Percentiles rank a stretch among this genome's conserved stretches.
phyloP scores from a whole-genome alignment of 441 rosid genomes.

The Adansonia grandidieri region DNA sequence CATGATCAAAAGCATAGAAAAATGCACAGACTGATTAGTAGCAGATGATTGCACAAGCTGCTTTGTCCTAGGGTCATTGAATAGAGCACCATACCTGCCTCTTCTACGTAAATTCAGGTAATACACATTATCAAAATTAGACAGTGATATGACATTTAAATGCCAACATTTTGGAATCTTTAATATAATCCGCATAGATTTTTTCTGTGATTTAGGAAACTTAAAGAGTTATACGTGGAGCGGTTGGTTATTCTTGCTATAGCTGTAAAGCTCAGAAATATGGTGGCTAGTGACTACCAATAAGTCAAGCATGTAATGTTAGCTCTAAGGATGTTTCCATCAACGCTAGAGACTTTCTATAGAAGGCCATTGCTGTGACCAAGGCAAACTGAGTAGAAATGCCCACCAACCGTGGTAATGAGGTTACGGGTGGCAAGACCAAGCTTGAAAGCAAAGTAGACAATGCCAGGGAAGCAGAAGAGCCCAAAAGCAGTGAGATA shows the following conservation, averaged over 20 bases:
- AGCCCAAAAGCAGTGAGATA: constrained; percentile 48
- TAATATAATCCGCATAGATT: constrained; percentile 42
- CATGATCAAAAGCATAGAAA: constrained; percentile 51
- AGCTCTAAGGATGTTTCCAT: constrained; percentile 38
- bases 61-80: constrained; percentile 39
- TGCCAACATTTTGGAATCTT: constrained; percentile 46
- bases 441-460: constrained; percentile 50
- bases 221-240: constrained; percentile 12
- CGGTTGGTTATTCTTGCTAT: constrained; percentile 31
- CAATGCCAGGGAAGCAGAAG: constrained; percentile 52
- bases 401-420: constrained; percentile 53
- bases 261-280: constrained; percentile 46
- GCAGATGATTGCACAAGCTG: constrained; percentile 49
- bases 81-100: constrained; percentile 41
- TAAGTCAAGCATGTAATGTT: constrained; percentile 40
- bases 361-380: constrained; percentile 51
- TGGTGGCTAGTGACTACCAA: constrained; percentile 55
- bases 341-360: constrained; percentile 42
- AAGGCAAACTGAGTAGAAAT: constrained; percentile 40
- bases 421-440: constrained; percentile 51
- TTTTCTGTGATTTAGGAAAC: constrained; percentile 45
- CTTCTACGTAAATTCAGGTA: constrained; percentile 51
- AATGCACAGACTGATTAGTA: constrained; percentile 40
- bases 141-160: constrained; percentile 59
- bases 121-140: constrained; percentile 58